Base-by-base conservation (phyloP, 73 alveolate genomes). In the Paramecium biaurelia region DNA sequence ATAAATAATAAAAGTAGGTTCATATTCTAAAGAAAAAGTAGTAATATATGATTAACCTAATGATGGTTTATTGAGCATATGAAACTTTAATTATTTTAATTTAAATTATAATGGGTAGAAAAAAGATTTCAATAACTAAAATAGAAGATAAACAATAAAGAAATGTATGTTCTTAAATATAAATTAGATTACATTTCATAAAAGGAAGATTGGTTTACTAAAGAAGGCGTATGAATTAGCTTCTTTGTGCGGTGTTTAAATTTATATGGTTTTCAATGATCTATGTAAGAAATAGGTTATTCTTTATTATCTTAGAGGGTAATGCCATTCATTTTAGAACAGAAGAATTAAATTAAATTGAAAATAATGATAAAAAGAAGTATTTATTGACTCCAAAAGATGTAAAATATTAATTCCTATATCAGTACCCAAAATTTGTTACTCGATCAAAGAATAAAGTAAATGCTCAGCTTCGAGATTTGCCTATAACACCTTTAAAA, bases 311-410 rank as follows among this genome's bases (percentile, higher is more conserved):
- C 15, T 26, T 63, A 63, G 84, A 63, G 47, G 84, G 84, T 12
- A 63, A 63, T 32, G 45, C 84, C 41, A 63, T 63, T 7, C 84
- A 63, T 63, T 63, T 63, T 32, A 63, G 84, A 63, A 63, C 84
- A 5, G 84, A 63, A 28, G 84, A 63, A 63, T 12, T 63, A 26
- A 63, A 24, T 32, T 63, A 63, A 63, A 63, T 63, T 63, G 84
- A 63, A 32, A 63, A 63, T 32, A 63, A 26, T 26, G 84, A 63
- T 5, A 63, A 63, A 24, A 63, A 63, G 84, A 24, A 63, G 45
- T 63, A 63, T 63, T 63, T 63, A 32, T 63, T 63, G 84, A 63
- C 84, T 26, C 84, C 84, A 11, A 63, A 63, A 30, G 84, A 63
- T 24, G 84, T 63, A 63, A 53, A 53, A 10, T 63, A 12, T 23